A percentile compares a stretch with the other conserved stretches of the same genome.
Conservation (phyloP, 768 basidiomycete genomes). For the Hygrocybe punicea region DNA sequence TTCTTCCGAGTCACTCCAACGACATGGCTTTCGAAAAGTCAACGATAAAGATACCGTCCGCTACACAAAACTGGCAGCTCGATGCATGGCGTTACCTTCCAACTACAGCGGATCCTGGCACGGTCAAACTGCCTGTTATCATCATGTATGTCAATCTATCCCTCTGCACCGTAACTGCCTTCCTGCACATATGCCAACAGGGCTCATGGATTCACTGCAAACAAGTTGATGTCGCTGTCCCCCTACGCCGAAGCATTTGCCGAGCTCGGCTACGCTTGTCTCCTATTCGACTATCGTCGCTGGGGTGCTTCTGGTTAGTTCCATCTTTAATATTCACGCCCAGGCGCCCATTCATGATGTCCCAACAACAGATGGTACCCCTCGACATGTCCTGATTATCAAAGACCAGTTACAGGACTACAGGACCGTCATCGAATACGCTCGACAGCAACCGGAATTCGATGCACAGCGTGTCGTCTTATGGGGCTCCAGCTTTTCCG, state of each 20-base stretch:
- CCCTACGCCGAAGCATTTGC: slow-evolving; percentile 32
- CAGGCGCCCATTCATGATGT: slow-evolving; percentile 11
- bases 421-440: slow-evolving; percentile 34
- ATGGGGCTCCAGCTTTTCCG: slow-evolving; percentile 37
- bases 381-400: slow-evolving; percentile 26
- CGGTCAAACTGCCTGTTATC: slow-evolving; percentile 2
- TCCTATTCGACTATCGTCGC: slow-evolving; percentile 39
- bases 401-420: slow-evolving; percentile 39
- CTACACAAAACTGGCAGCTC: slow-evolving; percentile 29
- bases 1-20: too few relatives aligned
- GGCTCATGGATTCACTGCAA: slow-evolving; percentile 34
- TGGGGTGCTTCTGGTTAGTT: slow-evolving; percentile 32
- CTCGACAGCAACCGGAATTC: slow-evolving; percentile 27
- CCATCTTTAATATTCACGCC: too few relatives aligned
- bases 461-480: slow-evolving; percentile 31
- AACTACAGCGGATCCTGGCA: not conserved
- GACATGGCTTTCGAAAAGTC: slow-evolving; percentile 1
- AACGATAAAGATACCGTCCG: slow-evolving; percentile 32
- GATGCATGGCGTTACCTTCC: slow-evolving; percentile 37
- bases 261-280: slow-evolving; percentile 28
- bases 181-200: slow-evolving; percentile 17
- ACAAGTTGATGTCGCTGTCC: slow-evolving; percentile 31
- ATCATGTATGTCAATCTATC: slow-evolving; percentile 3
- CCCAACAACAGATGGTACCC: slow-evolving; percentile 29
- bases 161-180: not conserved